Base-by-base conservation (phyloP, 2,329 filamentous ascomycete genomes). In the Curvularia hawaiiensis region DNA sequence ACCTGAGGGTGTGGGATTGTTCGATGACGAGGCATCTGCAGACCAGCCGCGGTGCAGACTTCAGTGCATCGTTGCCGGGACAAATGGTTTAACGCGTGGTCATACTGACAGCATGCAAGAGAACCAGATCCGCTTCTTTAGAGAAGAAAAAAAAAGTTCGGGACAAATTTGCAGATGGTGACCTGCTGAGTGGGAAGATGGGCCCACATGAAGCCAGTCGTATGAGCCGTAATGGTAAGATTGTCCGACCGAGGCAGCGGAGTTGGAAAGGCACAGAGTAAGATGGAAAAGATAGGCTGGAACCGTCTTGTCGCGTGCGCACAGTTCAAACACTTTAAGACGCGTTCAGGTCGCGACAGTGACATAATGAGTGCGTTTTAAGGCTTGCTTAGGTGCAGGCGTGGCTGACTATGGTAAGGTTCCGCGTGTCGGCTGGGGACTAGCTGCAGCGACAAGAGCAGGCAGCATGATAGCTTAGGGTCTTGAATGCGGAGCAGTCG, bases 271-370 rank as follows among this genome's bases (percentile, higher is more conserved):
- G 66, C 62, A 68, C 68, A 66, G 68, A 61, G 62, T 48, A 62
- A 59, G 47, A 60, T 62, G 63, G 62, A 58, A 69, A 58, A 10
- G 72, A 69, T 64, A 67, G 68, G 57, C 48, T 67, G 58, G 56
- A 52, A 46, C 54, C 38, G 54, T 50, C 59, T 61, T 54, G 65
- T 68, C 65, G 69, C 70, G 70, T 69, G 64, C 60, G 60, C 60
- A 63, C 62, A 68, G 67, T 68, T 67, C 63, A 61, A 59, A 58
- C 60, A 63, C 61, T 66, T 65, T 61, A 62, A 62, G 60, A 70
- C 71, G 71, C 72, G 70, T 63, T 61, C 57, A 28, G 60, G 52
- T 72, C 72, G 71, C 66, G 72, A 66, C 65, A 61, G 67, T 71
- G 68, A 69, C 64, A 66, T 65, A 64, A 66, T 62, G 28, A 56